Conservation (phyloP, 495 filamentous ascomycete genomes). For the Thozetella sp. region DNA sequence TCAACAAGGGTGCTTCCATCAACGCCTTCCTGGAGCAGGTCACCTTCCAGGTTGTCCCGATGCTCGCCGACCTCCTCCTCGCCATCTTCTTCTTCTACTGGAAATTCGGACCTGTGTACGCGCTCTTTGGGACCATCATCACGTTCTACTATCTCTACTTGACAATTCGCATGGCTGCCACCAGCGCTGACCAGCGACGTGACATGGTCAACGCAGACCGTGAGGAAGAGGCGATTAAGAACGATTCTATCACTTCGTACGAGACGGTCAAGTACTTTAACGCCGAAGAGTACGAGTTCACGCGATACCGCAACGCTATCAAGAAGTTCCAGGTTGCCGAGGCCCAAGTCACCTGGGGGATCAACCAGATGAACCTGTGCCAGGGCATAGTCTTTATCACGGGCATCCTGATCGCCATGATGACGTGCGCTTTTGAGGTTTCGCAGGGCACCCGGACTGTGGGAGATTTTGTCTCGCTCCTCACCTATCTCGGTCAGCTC, state of each 20-base stretch:
- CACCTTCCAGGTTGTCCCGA: conserved; percentile 88
- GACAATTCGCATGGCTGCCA: conserved; percentile 92
- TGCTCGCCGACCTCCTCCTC: conserved; percentile 85
- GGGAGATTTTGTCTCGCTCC: conserved; percentile 76
- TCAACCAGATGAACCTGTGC: conserved; percentile 91
- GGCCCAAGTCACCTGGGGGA: conserved; percentile 82
- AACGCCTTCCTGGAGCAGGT: conserved; percentile 93
- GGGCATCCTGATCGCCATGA: conserved; percentile 80
- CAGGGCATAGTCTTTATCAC: conserved; percentile 94
- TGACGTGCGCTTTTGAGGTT: conserved; percentile 88
- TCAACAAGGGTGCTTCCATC: conserved; percentile 90
- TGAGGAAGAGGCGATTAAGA: conserved; percentile 94
- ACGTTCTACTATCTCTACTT: conserved; percentile 92
- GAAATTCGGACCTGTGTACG: conserved; percentile 82
- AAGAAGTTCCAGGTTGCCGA: conserved; percentile 82
- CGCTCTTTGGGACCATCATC: conserved; percentile 82
- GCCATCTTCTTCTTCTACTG: conserved; percentile 82
- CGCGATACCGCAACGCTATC: conserved; percentile 79
- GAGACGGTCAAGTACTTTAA: conserved; percentile 99
- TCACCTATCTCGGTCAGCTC: conserved; percentile 91
- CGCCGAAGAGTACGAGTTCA: conserved; percentile 91
- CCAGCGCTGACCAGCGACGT: conserved; percentile 80
- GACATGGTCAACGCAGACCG: conserved; percentile 88
- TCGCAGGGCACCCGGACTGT: conserved; percentile 69
- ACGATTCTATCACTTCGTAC: conserved; percentile 93